phyloP scores from a whole-genome alignment of 768 basidiomycete genomes.

The Grammothele lineata region DNA sequence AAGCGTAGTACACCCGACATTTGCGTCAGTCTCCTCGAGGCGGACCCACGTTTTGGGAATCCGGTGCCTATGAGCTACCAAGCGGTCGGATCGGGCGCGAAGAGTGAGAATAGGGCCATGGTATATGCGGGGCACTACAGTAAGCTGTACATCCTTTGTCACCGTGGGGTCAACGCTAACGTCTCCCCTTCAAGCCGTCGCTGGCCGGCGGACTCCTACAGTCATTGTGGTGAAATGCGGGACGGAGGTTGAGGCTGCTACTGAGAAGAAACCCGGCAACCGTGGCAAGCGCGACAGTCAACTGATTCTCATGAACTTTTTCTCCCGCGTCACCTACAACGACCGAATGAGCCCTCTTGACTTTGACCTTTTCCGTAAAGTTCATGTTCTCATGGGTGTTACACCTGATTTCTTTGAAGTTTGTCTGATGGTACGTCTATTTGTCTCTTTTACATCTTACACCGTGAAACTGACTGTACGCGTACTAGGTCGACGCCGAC shows the following conservation, averaged over 20 bases:
- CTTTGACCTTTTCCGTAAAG: slow-evolving; percentile 96
- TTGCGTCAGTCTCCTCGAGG: slow-evolving; percentile 86
- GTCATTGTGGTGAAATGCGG: slow-evolving; percentile 96
- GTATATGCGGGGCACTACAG: slow-evolving; percentile 99
- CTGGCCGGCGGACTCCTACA: slow-evolving; percentile 89
- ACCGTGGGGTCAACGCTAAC: neutral
- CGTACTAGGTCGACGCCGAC: slow-evolving; percentile 89
- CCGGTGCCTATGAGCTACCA: slow-evolving; percentile 91
- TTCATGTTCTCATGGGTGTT: slow-evolving; percentile 95
- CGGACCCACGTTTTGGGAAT: slow-evolving; percentile 93
- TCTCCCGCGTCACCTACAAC: slow-evolving; percentile 98
- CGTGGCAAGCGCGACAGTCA: slow-evolving; percentile 98
- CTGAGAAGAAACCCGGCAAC: slow-evolving; percentile 94
- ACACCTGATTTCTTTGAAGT: slow-evolving; percentile 99
- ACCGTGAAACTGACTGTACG: no score
- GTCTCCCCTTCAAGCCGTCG: slow-evolving; percentile 45
- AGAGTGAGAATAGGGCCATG: slow-evolving; percentile 92
- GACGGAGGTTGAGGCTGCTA: slow-evolving; percentile 73
- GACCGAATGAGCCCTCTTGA: slow-evolving; percentile 98
- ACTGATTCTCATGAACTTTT: slow-evolving; percentile 99
- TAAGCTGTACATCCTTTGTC: slow-evolving; percentile 38
- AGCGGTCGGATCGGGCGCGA: slow-evolving; percentile 86
- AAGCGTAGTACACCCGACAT: slow-evolving; percentile 95
- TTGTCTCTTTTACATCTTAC: no score
- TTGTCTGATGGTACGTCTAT: slow-evolving; percentile 79